Base-by-base conservation (phyloP, 345 rosid genomes). In the Hypericum androsaemum region DNA sequence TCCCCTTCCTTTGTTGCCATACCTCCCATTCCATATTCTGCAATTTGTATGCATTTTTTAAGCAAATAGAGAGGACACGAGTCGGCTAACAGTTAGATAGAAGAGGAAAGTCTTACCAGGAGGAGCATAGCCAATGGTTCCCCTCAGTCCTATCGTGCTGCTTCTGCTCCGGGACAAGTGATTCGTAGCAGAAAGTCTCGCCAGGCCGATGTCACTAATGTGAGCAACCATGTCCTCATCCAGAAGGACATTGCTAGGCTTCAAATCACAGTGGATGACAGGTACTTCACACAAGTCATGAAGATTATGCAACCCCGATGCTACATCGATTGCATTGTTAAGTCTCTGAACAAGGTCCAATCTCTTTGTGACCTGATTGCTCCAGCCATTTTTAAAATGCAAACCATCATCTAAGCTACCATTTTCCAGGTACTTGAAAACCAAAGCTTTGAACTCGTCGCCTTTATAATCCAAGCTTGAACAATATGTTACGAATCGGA, bases 401-500 rank as follows among this genome's bases (percentile, higher is more conserved):
- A 57, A 10, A 43, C 61, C 15, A 3, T 57, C 37, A 6, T 54
- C 49, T 3, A 54, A 11, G 40, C 49, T 54, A 16, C 58, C 58
- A 17, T 54, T 54, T 22, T 8, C 9, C 58, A 54, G 41, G 39
- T 22, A 54, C 32, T 54, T 48, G 32, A n/a, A 62, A 13, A 73
- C 62, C 5, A 74, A 14, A 32, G 78, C 74, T 42, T 59, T 58
- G 62, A 72, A 72, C 37, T 56, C 70, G 41, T 40, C 38, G 3
- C 67, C 72, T 38, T 50, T 15, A 7, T 41, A 12, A 16, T 65
- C 53, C 10, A 73, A 39, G 37, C 64, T 58, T 12, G 66, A 58
- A 50, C 68, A 64, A 39, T 55, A 56, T 3, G 71, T 64, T 39
- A 65, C 5, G 14, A 59, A 41, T 32, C 61, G 63, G 12, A 61